Percentiles rank a stretch among this genome's conserved stretches.
Evolutionary conservation across 495 filamentous ascomycete genomes (phyloP).

Genomic region (Cercophora newfieldiana): DNA sequence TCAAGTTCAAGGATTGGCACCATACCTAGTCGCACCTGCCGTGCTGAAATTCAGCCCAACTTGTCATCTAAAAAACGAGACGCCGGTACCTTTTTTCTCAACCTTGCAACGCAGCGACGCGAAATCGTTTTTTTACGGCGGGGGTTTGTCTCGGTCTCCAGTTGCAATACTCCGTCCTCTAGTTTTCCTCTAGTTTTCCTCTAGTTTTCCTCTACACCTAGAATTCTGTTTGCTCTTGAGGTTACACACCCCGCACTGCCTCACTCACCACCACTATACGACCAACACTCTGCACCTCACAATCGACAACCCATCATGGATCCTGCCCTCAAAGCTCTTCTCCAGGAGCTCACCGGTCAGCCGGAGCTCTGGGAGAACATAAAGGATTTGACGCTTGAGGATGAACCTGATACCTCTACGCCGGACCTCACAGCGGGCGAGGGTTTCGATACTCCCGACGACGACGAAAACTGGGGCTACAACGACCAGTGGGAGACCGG

Average conservation of each 20-base stretch:
- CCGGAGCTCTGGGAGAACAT: conserved; percentile 21
- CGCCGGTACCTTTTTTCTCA: too few species aligned
- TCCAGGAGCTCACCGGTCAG: conserved; percentile 18
- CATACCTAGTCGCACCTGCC: not conserved
- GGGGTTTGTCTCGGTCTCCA: too few species aligned
- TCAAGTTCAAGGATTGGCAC: not conserved
- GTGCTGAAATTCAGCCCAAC: not conserved
- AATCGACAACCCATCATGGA: conserved; percentile 8
- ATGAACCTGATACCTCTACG: too few species aligned
- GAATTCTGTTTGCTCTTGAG: not conserved
- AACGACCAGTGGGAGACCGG: too few species aligned
- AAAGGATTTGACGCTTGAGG: conserved; percentile 8
- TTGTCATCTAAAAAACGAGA: too few species aligned
- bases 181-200: too few species aligned
- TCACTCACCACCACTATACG: not conserved
- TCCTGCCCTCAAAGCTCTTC: conserved; percentile 17
- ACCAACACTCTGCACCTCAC: not conserved
- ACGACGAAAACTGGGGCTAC: too few species aligned
- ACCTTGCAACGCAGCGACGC: not conserved
- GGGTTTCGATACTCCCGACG: too few species aligned
- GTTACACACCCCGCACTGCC: not conserved
- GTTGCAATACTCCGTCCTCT: too few species aligned
- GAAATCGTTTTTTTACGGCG: not conserved
- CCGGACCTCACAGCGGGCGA: too few species aligned
- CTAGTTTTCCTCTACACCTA: not conserved